Base-by-base conservation (phyloP, 139 green algal species). In the Chlorella sp. region DNA sequence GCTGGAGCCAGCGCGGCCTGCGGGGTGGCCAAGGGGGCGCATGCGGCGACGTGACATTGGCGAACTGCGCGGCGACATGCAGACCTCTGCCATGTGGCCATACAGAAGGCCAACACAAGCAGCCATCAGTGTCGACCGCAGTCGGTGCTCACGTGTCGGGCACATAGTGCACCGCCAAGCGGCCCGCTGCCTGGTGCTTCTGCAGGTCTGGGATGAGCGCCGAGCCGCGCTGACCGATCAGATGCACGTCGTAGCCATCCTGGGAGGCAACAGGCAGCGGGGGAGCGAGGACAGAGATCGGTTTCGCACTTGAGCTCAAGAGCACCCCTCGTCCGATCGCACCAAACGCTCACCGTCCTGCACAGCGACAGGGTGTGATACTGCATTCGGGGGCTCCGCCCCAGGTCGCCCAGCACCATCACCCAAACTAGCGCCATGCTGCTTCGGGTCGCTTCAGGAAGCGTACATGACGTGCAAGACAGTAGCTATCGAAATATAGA, bases 401-500 rank as follows among this genome's bases (percentile, higher is more conserved):
- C 96, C 71, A 98, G 92, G 61, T 99, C 96, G 41, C 96, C 96
- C 6, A 99, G 86, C 9, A 99, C 96, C 27, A 98, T 87, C 3
- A 99, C 89, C 91, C 92, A 97, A 0, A 64, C 83, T 1, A 35
- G 45, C 15, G 41, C 56, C 55, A 60, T 65, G 38, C 43, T 48
- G 35, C 35, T 23, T n/a, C n/a, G n/a, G 60, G 36, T 48, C 35
- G 25, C n/a, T n/a, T n/a, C n/a, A n/a, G n/a, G n/a, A n/a, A n/a
- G n/a, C n/a, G n/a, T n/a, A n/a, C n/a, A n/a, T n/a, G n/a, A n/a
- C n/a, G n/a, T n/a, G n/a, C n/a, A n/a, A n/a, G n/a, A n/a, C n/a
- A n/a, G n/a, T n/a, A n/a, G n/a, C n/a, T n/a, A n/a, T n/a, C n/a
- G n/a, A n/a, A n/a, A n/a, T n/a, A n/a, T n/a, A n/a, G 55, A 36